phyloP scores from a whole-genome alignment of 2,329 filamentous ascomycete genomes.

The Pseudonectria buxi region DNA sequence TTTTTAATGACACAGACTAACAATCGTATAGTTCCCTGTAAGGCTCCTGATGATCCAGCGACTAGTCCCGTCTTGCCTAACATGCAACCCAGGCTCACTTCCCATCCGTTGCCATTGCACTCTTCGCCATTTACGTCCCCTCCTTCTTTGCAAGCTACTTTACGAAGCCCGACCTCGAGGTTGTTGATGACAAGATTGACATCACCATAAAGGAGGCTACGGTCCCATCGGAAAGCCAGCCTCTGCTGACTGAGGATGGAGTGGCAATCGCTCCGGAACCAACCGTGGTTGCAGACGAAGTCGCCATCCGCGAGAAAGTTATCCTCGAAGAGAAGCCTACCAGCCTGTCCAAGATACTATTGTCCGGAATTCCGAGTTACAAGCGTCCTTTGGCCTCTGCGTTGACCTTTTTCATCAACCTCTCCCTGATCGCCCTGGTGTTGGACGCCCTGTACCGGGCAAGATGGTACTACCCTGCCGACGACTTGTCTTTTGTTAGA shows the following conservation, averaged over 20 bases:
- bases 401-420: conserved; percentile 66
- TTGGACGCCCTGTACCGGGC: conserved; percentile 75
- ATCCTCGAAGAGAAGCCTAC: conserved; percentile 50
- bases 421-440: conserved; percentile 59
- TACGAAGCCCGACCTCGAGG: conserved; percentile 48
- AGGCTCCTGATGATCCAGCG: conserved; percentile 3
- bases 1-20: conserved; percentile 8
- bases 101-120: conserved; percentile 50
- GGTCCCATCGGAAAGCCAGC: conserved; percentile 16
- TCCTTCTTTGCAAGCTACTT: conserved; percentile 55
- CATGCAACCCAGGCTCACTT: conserved; percentile 27
- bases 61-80: conserved; percentile 1
- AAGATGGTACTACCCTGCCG: conserved; percentile 58
- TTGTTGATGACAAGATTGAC: conserved; percentile 56
- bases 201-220: conserved; percentile 45
- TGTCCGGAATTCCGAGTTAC: conserved; percentile 70
- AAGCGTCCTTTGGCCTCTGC: conserved; percentile 60
- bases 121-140: conserved; percentile 60
- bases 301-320: conserved; percentile 59
- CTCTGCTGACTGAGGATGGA: conserved; percentile 26
- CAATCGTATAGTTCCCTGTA: conserved; percentile 29
- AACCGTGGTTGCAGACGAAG: conserved; percentile 39
- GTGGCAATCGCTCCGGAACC: conserved; percentile 21
- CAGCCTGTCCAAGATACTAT: conserved; percentile 56
- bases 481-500: conserved; percentile 78